These are phyloP conservation scores for Wickerhamiella allomyrinae DNA, from an alignment of 805 yeast genomes.

Conservation along the genomic window DNA sequence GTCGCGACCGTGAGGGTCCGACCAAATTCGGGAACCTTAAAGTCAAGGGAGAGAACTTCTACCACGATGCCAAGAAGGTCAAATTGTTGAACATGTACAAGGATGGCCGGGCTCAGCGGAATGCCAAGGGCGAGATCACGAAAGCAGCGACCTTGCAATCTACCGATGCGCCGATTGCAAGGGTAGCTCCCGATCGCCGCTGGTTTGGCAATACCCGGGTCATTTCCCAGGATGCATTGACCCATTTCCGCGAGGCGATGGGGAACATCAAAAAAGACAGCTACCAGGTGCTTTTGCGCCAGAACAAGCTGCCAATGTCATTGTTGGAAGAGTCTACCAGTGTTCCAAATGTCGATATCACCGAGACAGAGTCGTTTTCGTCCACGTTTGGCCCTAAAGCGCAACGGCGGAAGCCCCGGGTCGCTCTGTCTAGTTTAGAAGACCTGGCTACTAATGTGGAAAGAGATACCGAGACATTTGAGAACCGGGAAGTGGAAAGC, in stretches of 20 bases:
- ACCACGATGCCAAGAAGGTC: conserved; percentile 81
- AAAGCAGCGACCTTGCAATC: conserved; percentile 81
- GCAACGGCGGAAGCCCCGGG: conserved; percentile 81
- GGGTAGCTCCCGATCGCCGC: conserved; percentile 90
- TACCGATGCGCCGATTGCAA: conserved; percentile 74
- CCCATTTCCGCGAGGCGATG: conserved; percentile 87
- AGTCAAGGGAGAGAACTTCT: conserved; percentile 93
- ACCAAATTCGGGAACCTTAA: conserved; percentile 80
- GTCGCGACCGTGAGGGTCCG: conserved; percentile 73
- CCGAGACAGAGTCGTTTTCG: conserved; percentile 76
- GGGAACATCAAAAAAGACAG: conserved; percentile 71
- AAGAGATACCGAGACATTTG: conserved; percentile 49
- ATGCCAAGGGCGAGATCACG: conserved; percentile 74
- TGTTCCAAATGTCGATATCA: conserved; percentile 62
- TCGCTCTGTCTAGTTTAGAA: conserved; percentile 61
- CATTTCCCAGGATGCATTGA: conserved; percentile 88
- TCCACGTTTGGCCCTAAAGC: conserved; percentile 89
- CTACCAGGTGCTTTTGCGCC: conserved; percentile 72
- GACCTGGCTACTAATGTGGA: conserved; percentile 53
- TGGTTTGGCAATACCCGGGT: conserved; percentile 98
- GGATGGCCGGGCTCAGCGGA: conserved; percentile 74
- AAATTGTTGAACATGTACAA: conserved; percentile 86
- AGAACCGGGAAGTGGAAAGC: conserved; percentile 44
- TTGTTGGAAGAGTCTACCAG: conserved; percentile 68
- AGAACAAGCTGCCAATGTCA: conserved; percentile 94